Conservation (phyloP, 1,284 basidiomycete genomes). For the Polyporus tsugae region DNA sequence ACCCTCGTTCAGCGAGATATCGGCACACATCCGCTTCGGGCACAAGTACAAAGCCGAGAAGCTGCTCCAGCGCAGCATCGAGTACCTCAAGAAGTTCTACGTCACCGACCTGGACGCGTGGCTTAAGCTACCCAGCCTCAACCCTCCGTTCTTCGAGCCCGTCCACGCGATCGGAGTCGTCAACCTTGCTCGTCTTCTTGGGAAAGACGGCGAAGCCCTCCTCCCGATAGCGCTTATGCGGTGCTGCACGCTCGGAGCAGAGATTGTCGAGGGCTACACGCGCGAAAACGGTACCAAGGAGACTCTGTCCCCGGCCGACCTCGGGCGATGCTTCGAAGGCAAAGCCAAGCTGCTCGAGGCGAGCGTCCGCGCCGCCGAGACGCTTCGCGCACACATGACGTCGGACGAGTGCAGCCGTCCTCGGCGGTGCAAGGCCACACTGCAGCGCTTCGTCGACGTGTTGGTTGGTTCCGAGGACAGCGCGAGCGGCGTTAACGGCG, state of each 20-base stretch:
- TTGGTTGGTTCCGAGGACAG: slow-evolving; percentile 14
- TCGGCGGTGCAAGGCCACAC: background rate
- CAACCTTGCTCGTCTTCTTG: slow-evolving; percentile 24
- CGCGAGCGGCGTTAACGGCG: background rate
- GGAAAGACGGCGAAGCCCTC: slow-evolving; percentile 4
- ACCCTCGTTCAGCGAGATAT: slow-evolving; percentile 13
- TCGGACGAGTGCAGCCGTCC: background rate
- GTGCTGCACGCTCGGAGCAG: slow-evolving; percentile 24
- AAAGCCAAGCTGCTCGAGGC: slow-evolving; percentile 16
- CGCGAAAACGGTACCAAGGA: slow-evolving; percentile 25
- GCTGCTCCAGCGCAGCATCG: slow-evolving; percentile 5
- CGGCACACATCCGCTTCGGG: slow-evolving; percentile 14
- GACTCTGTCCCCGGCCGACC: slow-evolving; percentile 17
- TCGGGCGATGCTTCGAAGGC: slow-evolving; percentile 25
- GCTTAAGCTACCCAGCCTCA: background rate
- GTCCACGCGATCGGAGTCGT: slow-evolving; percentile 28
- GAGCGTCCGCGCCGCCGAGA: background rate
- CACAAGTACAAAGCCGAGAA: slow-evolving; percentile 21
- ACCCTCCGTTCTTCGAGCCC: slow-evolving; percentile 17
- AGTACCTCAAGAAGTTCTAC: slow-evolving; percentile 18
- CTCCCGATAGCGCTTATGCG: slow-evolving; percentile 21
- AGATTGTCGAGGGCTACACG: slow-evolving; percentile 18
- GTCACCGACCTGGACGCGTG: background rate
- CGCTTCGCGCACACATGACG: background rate
- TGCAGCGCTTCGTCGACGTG: slow-evolving; percentile 26